phyloP scores from a whole-genome alignment of 2,329 filamentous ascomycete genomes.

The Arthrobotrys sinensis region DNA sequence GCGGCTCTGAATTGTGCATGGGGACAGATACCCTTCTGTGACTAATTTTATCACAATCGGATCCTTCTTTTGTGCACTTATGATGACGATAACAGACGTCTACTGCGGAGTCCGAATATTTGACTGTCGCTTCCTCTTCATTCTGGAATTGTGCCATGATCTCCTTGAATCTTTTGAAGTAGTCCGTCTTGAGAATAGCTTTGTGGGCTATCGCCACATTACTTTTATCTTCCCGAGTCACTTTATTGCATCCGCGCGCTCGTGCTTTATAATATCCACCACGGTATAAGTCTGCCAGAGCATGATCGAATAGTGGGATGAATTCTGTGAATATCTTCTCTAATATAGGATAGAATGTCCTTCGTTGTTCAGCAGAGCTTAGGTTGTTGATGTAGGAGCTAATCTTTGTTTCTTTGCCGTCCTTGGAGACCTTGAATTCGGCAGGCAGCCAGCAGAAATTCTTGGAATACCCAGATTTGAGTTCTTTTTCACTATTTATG shows the following conservation, averaged over 20 bases:
- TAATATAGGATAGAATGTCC: slow-evolving; percentile 35
- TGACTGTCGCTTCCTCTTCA: slow-evolving; percentile 5
- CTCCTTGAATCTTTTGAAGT: slow-evolving; percentile 12
- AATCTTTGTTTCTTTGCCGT: slow-evolving; percentile 29
- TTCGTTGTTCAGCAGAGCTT: background rate
- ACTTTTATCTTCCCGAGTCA: background rate
- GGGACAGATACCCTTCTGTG: background rate
- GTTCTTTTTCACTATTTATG: slow-evolving; percentile 1
- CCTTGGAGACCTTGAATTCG: slow-evolving; percentile 25
- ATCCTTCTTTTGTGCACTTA: background rate
- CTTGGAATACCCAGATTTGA: background rate
- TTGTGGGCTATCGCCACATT: background rate
- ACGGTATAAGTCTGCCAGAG: slow-evolving; percentile 21
- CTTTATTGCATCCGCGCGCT: background rate
- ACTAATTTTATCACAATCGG: background rate
- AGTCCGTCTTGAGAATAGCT: background rate
- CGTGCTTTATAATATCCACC: background rate
- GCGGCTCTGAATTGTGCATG: background rate
- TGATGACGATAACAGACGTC: slow-evolving; percentile 3
- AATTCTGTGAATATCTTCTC: slow-evolving; percentile 40
- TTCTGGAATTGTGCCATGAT: slow-evolving; percentile 18
- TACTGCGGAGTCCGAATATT: background rate
- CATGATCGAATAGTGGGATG: slow-evolving; percentile 40
- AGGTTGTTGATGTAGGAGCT: slow-evolving; percentile 46
- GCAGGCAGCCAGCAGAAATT: slow-evolving; percentile 32